Conservation (phyloP, 2,329 filamentous ascomycete species). For the Monosporascus ibericus region DNA sequence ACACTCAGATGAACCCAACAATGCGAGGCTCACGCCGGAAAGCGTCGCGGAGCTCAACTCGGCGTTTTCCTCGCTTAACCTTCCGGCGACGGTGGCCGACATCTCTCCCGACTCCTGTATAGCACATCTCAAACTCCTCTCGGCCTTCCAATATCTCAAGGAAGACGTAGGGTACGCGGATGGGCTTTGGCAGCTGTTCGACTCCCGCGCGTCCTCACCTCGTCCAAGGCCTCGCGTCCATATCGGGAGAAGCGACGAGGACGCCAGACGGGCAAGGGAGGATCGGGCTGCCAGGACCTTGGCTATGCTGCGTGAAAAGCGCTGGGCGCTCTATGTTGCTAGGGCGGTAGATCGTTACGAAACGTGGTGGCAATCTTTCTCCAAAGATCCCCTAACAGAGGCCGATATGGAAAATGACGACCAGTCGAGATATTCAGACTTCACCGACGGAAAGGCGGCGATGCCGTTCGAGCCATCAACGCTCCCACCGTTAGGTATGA, state of each 20-base stretch:
- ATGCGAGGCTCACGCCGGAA: conserved; percentile 5
- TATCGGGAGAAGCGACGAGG: no score
- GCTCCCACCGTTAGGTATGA: conserved; percentile 53
- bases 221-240: neutral
- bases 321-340: conserved; percentile 66
- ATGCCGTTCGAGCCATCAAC: conserved; percentile 32
- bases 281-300: conserved; percentile 36
- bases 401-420: conserved; percentile 26
- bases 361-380: conserved; percentile 52
- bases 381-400: conserved; percentile 25
- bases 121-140: conserved; percentile 68
- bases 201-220: conserved; percentile 31
- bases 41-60: conserved; percentile 16
- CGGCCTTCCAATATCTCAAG: conserved; percentile 60
- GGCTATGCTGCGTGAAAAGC: conserved; percentile 59
- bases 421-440: conserved; percentile 24
- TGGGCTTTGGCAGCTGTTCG: conserved; percentile 59
- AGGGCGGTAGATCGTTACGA: conserved; percentile 64
- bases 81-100: conserved; percentile 22
- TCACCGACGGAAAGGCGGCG: conserved; percentile 22
- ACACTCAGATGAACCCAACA: neutral
- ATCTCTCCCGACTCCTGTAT: conserved; percentile 54
- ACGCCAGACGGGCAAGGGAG: conserved; percentile 6
- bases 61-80: conserved; percentile 31
- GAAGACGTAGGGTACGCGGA: conserved; percentile 61